A percentile compares a stretch with the other conserved stretches of the same genome.
Evolutionary conservation across 2,329 filamentous ascomycete genomes (phyloP).

Genomic region (Emydomyces testavorans): DNA sequence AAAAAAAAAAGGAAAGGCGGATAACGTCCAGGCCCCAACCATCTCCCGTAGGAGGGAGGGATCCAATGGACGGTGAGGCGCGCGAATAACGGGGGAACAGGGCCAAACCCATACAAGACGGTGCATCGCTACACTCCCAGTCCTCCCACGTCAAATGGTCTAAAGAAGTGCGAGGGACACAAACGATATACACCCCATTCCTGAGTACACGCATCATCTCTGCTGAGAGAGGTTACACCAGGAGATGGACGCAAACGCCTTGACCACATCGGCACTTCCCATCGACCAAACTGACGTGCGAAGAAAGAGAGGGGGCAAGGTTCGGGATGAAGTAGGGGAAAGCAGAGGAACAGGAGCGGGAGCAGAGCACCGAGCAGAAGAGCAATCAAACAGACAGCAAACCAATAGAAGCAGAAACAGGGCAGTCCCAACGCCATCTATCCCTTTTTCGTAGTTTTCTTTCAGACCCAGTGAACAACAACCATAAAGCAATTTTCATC

Average conservation of each 20-base stretch:
- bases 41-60: not conserved
- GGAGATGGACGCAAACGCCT: not conserved
- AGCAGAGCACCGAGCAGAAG: not conserved
- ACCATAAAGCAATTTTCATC: not conserved
- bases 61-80: not conserved
- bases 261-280: not conserved
- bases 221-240: conserved; percentile 6
- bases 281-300: not conserved
- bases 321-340: not conserved
- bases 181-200: not conserved
- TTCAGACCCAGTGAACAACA: not conserved
- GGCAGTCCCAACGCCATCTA: conserved; percentile 4
- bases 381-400: not conserved
- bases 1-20: not conserved
- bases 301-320: not conserved
- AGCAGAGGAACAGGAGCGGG: not conserved
- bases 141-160: not conserved
- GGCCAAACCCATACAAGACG: conserved; percentile 3
- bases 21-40: not conserved
- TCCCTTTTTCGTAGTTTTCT: not conserved
- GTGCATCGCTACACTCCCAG: conserved; percentile 3
- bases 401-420: not conserved
- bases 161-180: not conserved
- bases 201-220: conserved; percentile 4
- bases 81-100: not conserved